Evolutionary conservation across 2,329 filamentous ascomycete species (phyloP), one percentile per base, ranked within the genome.

Genomic region (Davidsoniella eucalypti): DNA sequence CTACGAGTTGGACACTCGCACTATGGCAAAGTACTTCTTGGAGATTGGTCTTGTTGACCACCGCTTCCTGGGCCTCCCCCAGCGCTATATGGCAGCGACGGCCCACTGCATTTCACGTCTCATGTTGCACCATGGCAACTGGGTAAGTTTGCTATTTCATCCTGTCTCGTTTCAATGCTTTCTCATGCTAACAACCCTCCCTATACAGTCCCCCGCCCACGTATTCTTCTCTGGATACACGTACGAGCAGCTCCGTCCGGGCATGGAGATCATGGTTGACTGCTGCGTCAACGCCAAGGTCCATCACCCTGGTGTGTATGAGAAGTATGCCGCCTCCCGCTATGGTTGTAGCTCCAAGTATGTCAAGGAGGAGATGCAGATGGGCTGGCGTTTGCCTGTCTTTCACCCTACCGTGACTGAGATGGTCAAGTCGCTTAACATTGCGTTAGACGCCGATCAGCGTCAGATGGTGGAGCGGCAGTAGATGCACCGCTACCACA

Each of bases 1-100:
- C 61, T 98, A 96, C 61, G 88, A 98, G 61, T 71, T 94, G 44
- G 90, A 98, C 67, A 95, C 90, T 9, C 78, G 92, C 37, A 96
- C 92, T 4, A 70, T 98, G 50, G 87, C 92, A 58, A 98, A 98
- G 68, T 98, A 98, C 67, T 95, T 98, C 66, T 73, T 98, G 23
- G 92, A 98, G 64, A 76, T 96, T 50, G 93, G 87, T 37, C 81
- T 96, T 63, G 95, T 96, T 87, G 92, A 98, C 61, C 88, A 96
- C 70, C 84, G 90, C 17, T 96, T 98, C 60, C 87, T 98, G 36
- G 86, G 84, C 23, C 87, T 83, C 58, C 84, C 86, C 29, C 85
- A 90, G 2, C 95, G 88, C 71, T 96, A 86, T 63, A 69, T 90
- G 48, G 85, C 92, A 50, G 92, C 92, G 16, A 90, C 85, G 25